Percentiles rank a stretch among this genome's conserved stretches.
Conservation (phyloP, 2,329 filamentous ascomycete species). For the Aspergillus unguis region DNA sequence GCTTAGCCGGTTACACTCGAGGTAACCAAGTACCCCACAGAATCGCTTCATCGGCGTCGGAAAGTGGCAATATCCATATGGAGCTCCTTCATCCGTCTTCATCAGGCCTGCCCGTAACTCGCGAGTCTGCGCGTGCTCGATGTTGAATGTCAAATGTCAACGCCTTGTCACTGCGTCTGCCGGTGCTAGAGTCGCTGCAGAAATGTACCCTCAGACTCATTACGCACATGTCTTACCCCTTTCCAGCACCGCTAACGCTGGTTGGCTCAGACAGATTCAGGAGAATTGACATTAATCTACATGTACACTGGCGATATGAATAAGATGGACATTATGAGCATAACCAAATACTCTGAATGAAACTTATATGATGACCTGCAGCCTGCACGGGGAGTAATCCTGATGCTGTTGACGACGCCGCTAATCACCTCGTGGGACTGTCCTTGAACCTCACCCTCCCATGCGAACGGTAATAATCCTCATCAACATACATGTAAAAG, state of each 20-base stretch:
- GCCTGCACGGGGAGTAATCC: slow-evolving; percentile 20
- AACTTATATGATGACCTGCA: slow-evolving; percentile 19
- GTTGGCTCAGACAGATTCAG: slow-evolving; percentile 16
- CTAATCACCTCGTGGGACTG: slow-evolving; percentile 18
- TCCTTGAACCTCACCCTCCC: background rate
- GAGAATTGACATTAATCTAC: slow-evolving; percentile 9
- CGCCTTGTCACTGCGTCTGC: too few relatives aligned
- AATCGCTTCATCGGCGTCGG: background rate
- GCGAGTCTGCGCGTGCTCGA: background rate
- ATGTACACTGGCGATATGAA: background rate
- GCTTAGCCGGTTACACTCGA: background rate
- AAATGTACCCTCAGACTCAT: slow-evolving; percentile 1
- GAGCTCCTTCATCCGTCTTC: too few relatives aligned
- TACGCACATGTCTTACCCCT: slow-evolving; percentile 18
- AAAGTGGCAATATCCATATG: background rate
- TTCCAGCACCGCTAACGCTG: slow-evolving; percentile 12
- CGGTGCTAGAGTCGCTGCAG: too few relatives aligned
- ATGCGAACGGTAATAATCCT: too few relatives aligned
- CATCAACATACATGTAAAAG: too few relatives aligned
- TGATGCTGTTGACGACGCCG: slow-evolving; percentile 5
- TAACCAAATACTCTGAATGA: background rate
- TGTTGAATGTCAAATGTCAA: background rate
- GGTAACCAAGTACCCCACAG: slow-evolving; percentile 6
- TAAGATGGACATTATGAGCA: background rate
- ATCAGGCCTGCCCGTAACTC: too few relatives aligned